Evolutionary conservation across 805 yeast genomes (phyloP).

Genomic region (Candida odintsovae): DNA sequence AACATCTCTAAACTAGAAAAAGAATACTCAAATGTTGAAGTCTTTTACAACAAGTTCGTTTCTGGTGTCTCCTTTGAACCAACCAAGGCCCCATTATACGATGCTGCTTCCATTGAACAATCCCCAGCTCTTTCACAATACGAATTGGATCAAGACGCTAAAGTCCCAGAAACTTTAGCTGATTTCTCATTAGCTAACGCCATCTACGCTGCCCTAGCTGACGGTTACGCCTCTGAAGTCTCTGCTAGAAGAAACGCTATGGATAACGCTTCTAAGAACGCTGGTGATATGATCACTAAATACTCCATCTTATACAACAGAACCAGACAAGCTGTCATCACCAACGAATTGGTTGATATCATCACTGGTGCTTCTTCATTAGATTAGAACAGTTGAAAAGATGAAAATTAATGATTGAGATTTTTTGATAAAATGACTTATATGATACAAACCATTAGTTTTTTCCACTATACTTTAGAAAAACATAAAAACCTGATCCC

Average conservation of each 20-base stretch:
- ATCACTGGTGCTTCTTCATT: conserved; percentile 99
- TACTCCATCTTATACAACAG: conserved; percentile 98
- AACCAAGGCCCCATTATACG: conserved; percentile 56
- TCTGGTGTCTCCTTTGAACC: conserved; percentile 92
- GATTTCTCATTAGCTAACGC: conserved; percentile 90
- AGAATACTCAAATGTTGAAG: conserved; percentile 67
- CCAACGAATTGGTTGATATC: conserved; percentile 98
- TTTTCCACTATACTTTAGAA: neutral
- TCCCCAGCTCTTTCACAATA: conserved; percentile 84
- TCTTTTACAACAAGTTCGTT: conserved; percentile 82
- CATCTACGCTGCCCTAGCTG: conserved; percentile 87
- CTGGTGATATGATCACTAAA: conserved; percentile 96
- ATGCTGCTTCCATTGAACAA: conserved; percentile 64
- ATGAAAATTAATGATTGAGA: neutral
- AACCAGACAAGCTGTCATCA: conserved; percentile 98
- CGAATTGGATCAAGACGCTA: conserved; percentile 68
- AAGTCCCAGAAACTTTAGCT: conserved; percentile 64
- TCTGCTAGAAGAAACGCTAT: conserved; percentile 99
- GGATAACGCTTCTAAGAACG: conserved; percentile 99
- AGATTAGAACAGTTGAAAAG: conserved; percentile 45
- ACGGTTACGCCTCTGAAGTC: conserved; percentile 97
- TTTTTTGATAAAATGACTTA: neutral
- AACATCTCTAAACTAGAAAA: conserved; percentile 59
- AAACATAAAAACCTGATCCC: neutral
- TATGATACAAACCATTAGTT: neutral